phyloP scores from a whole-genome alignment of 176 grass and related monocot species.

The Saccharum spontaneum region DNA sequence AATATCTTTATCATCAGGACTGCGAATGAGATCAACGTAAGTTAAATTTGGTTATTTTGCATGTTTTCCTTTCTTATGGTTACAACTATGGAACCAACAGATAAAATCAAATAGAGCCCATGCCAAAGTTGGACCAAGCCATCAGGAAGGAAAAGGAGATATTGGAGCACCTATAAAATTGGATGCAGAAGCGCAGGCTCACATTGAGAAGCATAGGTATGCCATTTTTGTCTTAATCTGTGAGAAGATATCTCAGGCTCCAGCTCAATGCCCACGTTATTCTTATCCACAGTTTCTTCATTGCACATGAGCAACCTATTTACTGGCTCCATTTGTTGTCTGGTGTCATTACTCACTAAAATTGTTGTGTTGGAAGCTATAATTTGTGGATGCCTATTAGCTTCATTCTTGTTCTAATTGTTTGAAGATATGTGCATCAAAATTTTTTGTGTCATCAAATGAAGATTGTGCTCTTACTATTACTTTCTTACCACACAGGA shows the following conservation, averaged over 20 bases:
- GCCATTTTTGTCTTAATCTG: neutral
- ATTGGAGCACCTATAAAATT: constrained; percentile 61
- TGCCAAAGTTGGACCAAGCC: constrained; percentile 36
- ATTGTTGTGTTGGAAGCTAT: neutral
- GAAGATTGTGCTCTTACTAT: neutral
- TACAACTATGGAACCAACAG: neutral
- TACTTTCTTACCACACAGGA: constrained; percentile 46
- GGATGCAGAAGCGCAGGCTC: constrained; percentile 77
- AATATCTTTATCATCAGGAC: constrained; percentile 55
- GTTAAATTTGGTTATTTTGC: constrained; percentile 20
- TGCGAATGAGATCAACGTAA: constrained; percentile 71
- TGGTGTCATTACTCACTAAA: neutral
- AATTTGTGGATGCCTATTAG: neutral
- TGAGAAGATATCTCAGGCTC: neutral
- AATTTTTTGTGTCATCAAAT: neutral
- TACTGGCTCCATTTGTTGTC: neutral
- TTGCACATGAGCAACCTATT: neutral
- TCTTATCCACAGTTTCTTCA: neutral
- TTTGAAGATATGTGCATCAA: neutral
- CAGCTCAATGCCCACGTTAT: neutral
- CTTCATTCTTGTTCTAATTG: neutral
- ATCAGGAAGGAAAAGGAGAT: constrained; percentile 49
- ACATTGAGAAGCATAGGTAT: constrained; percentile 91
- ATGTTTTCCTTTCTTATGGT: neutral
- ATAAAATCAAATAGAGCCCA: constrained; percentile 45